Evolutionary conservation across 2,329 filamentous ascomycete genomes (phyloP).

Genomic region (Penicillium sp.): DNA sequence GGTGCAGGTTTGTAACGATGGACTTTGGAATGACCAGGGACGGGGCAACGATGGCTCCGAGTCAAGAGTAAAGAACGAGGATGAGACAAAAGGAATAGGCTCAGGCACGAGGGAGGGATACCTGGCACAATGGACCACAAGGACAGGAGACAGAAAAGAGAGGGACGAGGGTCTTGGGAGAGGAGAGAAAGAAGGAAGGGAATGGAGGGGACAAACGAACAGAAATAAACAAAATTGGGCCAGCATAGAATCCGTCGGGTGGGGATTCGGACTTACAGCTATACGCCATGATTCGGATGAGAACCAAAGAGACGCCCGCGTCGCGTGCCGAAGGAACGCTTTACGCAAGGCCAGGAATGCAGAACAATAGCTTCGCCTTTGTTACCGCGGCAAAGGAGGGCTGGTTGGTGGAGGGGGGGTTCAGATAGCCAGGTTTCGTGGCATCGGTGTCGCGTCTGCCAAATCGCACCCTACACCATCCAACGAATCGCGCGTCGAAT

Average conservation of each 20-base stretch:
- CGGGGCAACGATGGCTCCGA: conserved; percentile 16
- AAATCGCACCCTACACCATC: not conserved
- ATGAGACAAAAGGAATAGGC: conserved; percentile 14
- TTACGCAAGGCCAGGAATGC: conserved; percentile 49
- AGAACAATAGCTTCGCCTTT: conserved; percentile 35
- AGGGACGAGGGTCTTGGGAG: conserved; percentile 30
- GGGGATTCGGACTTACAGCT: conserved; percentile 44
- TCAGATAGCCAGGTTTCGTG: conserved; percentile 17
- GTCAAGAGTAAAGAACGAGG: conserved; percentile 16
- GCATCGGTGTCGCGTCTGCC: conserved; percentile 1
- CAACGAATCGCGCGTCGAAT: conserved; percentile 1
- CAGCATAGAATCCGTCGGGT: conserved; percentile 34
- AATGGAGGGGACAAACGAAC: conserved; percentile 38
- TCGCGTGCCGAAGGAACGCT: conserved; percentile 40
- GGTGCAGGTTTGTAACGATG: conserved; percentile 5
- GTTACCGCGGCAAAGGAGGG: conserved; percentile 36
- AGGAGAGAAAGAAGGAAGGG: conserved; percentile 29
- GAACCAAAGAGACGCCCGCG: conserved; percentile 35
- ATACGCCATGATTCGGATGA: conserved; percentile 42
- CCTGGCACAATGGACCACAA: not conserved
- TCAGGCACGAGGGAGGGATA: conserved; percentile 4
- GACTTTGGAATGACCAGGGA: not conserved
- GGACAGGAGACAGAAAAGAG: conserved; percentile 11
- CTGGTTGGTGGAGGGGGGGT: conserved; percentile 9
- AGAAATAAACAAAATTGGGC: conserved; percentile 47